Conservation (phyloP, 73 alveolate genomes). For the Paramecium tetraurelia region DNA sequence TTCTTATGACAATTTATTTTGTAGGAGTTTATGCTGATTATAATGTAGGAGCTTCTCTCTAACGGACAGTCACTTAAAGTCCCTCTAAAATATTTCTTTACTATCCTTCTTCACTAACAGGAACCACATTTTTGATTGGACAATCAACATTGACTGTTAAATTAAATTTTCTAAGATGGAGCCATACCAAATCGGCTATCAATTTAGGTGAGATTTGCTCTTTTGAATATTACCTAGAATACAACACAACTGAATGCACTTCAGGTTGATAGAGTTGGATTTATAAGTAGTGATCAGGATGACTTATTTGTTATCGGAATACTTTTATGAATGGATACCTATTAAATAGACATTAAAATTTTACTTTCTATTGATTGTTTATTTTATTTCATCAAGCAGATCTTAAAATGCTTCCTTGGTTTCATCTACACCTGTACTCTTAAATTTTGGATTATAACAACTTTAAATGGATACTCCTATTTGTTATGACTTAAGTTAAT, state of each 20-base stretch:
- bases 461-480: neutral
- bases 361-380: conserved; percentile 28
- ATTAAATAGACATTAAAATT: neutral
- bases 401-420: conserved; percentile 11
- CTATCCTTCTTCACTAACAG: conserved; percentile 13
- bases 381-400: neutral
- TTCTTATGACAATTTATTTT: neutral
- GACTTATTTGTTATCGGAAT: neutral
- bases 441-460: conserved; percentile 14
- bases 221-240: neutral
- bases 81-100: neutral
- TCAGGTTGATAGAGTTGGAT: neutral
- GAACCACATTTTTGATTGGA: neutral
- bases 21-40: conserved; percentile 19
- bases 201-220: neutral
- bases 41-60: neutral
- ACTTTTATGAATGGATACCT: conserved; percentile 15
- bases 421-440: neutral
- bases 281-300: neutral
- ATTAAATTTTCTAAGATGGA: neutral
- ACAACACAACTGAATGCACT: neutral
- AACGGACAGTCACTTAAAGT: conserved; percentile 13
- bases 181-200: conserved; percentile 2
- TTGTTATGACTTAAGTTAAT: neutral
- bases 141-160: conserved; percentile 42